Conservation (phyloP, 768 basidiomycete species). For the Rubroboletus satanas region DNA sequence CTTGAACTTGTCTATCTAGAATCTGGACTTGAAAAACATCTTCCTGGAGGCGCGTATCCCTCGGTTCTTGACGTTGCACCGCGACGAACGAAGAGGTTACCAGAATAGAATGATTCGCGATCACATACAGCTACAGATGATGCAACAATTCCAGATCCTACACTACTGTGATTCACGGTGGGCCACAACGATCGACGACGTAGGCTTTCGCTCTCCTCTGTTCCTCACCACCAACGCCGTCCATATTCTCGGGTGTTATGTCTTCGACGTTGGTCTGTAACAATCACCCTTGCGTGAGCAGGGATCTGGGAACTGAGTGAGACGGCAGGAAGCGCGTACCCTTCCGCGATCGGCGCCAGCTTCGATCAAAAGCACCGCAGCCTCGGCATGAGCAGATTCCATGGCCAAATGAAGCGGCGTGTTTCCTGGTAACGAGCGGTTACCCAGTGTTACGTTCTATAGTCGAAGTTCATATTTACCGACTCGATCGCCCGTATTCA, state of each 20-base stretch:
- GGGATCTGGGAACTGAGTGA: background rate
- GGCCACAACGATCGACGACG: constrained; percentile 69
- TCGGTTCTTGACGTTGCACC: background rate
- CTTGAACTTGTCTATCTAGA: background rate
- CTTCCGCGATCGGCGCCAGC: constrained; percentile 91
- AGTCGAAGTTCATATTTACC: constrained; percentile 39
- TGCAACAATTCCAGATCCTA: background rate
- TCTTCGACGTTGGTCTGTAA: constrained; percentile 76
- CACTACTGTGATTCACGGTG: constrained; percentile 11
- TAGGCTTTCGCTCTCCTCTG: constrained; percentile 77
- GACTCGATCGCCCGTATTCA: constrained; percentile 82
- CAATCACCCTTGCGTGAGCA: background rate
- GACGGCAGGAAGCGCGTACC: constrained; percentile 44
- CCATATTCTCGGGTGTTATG: constrained; percentile 82
- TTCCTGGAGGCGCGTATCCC: background rate
- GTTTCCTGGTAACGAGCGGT: constrained; percentile 56
- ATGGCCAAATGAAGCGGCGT: constrained; percentile 96
- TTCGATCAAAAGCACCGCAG: constrained; percentile 86
- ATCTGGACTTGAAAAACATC: background rate
- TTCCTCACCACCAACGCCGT: constrained; percentile 85
- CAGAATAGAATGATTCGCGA: background rate
- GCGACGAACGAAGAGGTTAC: background rate
- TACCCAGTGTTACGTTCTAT: background rate
- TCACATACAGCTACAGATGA: background rate
- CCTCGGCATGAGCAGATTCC: constrained; percentile 93